Base-by-base conservation (phyloP, 2,329 filamentous ascomycete genomes). In the Aureobasidium sp. region DNA sequence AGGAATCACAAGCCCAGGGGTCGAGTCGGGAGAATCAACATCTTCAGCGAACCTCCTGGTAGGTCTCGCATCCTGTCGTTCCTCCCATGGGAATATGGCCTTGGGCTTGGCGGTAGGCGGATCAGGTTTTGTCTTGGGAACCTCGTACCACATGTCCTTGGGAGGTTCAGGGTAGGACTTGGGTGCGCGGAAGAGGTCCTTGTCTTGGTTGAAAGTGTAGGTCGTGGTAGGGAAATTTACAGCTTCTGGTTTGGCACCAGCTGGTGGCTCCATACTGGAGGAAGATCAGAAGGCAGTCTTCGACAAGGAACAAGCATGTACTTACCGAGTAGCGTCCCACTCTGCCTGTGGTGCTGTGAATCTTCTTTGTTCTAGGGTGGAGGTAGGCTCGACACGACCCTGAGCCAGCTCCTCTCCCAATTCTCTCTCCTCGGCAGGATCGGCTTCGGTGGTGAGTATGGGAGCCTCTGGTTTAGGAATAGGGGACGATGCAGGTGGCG, bases 71-170 rank as follows among this genome's bases (percentile, higher is more conserved):
- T 79, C 80, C 55, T 83, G 73, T 57, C 84, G 73, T 37, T 70
- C 71, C 68, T 98, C 93, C 93, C 93, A 98, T 0, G 93, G 93
- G 68, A 98, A 98, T 44, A 97, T 84, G 3, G 83, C 78, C 42
- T 79, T 77, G 12, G 83, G 79, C 56, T 73, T 79, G 58, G 83
- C 74, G 38, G 77, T 73, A 42, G 80, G 76, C 19, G 81, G 80
- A 16, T 74, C 74, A 55, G 80, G 77, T 58, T 77, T 70, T 8
- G 62, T 58, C 53, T 81, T 65, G 4, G 90, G 90, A 30, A 94
- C 79, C 62, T 91, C 75, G 66, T 93, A 95, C 78, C 85, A 93
- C 88, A 95, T 90, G 64, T 90, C 80, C 67, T 79, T 86, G 0
- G 90, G 89, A 16, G 89, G 88, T 63, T 88, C 87, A 2, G 90